A percentile compares a stretch with the other conserved stretches of the same genome.
These are phyloP conservation scores for Umbelopsis sp. DNA, from an alignment of 371 early-diverging fungal genomes.

Conservation along the genomic window DNA sequence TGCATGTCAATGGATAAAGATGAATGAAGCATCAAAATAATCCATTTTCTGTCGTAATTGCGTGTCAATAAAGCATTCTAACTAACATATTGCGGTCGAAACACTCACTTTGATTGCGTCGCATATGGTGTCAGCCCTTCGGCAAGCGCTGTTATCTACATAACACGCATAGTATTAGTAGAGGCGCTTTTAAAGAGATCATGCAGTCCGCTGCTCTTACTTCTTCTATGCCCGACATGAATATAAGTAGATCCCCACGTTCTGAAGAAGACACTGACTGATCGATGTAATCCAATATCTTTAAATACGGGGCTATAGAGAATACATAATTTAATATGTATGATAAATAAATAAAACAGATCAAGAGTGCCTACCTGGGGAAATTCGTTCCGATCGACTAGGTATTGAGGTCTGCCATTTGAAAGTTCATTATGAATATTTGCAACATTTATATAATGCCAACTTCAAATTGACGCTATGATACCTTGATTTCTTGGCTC, in stretches of 20 bases:
- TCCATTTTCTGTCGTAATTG: conserved; percentile 50
- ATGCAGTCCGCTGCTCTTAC: conserved; percentile 16
- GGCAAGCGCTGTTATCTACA: conserved; percentile 51
- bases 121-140: conserved; percentile 48
- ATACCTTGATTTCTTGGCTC: conserved; percentile 41
- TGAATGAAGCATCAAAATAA: conserved; percentile 57
- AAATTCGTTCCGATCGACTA: conserved; percentile 46
- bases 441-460: not conserved
- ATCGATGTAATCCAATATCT: conserved; percentile 68
- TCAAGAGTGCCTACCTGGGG: conserved; percentile 37
- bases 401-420: conserved; percentile 34
- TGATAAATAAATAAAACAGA: not conserved
- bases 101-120: conserved; percentile 35
- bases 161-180: not conserved
- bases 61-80: not conserved
- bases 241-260: conserved; percentile 71
- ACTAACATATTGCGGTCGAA: no score
- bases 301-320: conserved; percentile 55
- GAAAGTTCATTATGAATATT: not conserved
- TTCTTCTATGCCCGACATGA: conserved; percentile 74
- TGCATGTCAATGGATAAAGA: conserved; percentile 56
- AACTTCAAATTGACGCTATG: no score
- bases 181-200: no score
- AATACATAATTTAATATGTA: no score
- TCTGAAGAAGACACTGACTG: conserved; percentile 59